Base-by-base conservation (phyloP, 176 grass and related monocot genomes). In the Avena atlantica region DNA sequence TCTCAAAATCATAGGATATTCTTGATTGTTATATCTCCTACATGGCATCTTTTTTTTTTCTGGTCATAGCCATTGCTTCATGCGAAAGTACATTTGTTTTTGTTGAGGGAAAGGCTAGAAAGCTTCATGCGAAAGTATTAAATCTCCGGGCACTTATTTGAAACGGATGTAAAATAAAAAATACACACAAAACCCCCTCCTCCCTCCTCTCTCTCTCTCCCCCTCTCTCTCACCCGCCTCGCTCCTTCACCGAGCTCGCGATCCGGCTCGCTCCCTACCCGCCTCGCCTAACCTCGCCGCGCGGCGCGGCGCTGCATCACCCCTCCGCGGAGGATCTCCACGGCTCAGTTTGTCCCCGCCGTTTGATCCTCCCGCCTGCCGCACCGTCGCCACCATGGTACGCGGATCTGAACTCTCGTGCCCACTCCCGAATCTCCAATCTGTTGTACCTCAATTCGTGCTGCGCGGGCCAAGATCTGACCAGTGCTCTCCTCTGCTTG, bases 401-500 rank as follows among this genome's bases (percentile, higher is more conserved):
- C 70, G 82, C 44, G 81, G 86, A 88, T 91, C 90, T 81, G 70
- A 85, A 36, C 70, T 80, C 73, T 4, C 15, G 12, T 21, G 14
- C 73, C 71, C 57, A 67, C 80, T 0, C 56, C 67, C 62, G 61
- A 81, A 78, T 88, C 86, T 29, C 78, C 82, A 56, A 76, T 81
- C 21, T 16, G 1, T 55, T 82, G 10, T 24, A 63, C 52, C 69
- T 0, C 60, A 53, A 15, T 60, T 69, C 50, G 60, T 68, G 76
- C 9, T 17, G 27, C 8, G 8, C 3, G 52, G 42, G 48, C 68
- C 6, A 84, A 93, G 97, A 96, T 96, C 97, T 99, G 90, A 89
- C 78, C 84, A 91, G 78, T 92, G 70, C 53, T 79, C 84, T 94
- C 21, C 88, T 44, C 86, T 76, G 36, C 78, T 76, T 82, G 62